A percentile compares a stretch with the other conserved stretches of the same genome.
Conservation (phyloP, 495 filamentous ascomycete genomes). For the Penicillium nucicola region DNA sequence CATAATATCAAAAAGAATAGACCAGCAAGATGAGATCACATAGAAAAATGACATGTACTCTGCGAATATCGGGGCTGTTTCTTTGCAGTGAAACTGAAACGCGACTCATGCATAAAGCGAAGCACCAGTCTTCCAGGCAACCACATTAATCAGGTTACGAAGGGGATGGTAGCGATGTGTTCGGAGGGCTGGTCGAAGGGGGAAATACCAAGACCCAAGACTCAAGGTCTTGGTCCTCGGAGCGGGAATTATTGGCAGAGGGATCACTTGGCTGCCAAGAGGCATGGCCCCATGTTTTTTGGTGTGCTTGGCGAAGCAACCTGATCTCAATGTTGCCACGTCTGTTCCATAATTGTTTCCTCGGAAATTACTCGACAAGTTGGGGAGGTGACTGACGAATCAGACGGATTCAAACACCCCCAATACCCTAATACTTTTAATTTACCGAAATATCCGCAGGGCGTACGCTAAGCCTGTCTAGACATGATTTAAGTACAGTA, state of each 20-base stretch:
- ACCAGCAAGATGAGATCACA: neutral
- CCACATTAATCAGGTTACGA: conserved; percentile 1
- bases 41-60: neutral
- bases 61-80: no score
- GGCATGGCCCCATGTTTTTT: conserved; percentile 14
- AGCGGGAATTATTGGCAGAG: conserved; percentile 31
- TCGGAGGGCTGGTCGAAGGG: neutral
- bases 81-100: no score
- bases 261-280: conserved; percentile 34
- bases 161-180: neutral
- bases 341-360: no score
- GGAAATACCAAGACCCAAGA: conserved; percentile 14
- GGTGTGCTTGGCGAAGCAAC: conserved; percentile 16
- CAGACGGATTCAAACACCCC: no score
- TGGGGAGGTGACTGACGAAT: no score
- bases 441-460: no score
- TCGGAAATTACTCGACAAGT: no score
- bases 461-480: no score
- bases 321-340: neutral
- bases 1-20: neutral
- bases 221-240: conserved; percentile 20
- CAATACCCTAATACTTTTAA: no score
- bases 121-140: conserved; percentile 2
- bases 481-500: no score
- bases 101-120: conserved; percentile 4